These are phyloP conservation scores for Aspergillus novoparasiticus DNA, from an alignment of 2,329 filamentous ascomycete species.

Conservation along the genomic window DNA sequence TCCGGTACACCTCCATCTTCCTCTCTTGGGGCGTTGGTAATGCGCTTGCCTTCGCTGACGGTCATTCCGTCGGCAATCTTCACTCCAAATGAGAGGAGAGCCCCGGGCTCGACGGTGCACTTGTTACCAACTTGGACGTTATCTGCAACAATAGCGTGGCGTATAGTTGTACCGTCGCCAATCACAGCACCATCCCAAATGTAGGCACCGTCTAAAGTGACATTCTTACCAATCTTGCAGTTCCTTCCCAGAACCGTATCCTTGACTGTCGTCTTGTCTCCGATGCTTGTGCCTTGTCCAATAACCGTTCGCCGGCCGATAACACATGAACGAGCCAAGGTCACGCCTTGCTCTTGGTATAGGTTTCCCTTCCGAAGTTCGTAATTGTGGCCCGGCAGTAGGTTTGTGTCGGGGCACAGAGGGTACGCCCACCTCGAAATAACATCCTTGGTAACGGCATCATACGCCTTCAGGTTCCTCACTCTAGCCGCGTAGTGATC, in stretches of 20 bases:
- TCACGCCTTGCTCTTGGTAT: constrained; percentile 78
- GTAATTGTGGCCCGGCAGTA: constrained; percentile 77
- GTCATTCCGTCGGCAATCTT: constrained; percentile 65
- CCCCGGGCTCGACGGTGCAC: constrained; percentile 70
- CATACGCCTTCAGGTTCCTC: constrained; percentile 84
- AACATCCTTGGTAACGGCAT: constrained; percentile 85
- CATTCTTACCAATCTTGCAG: constrained; percentile 85
- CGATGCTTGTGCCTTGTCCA: constrained; percentile 74
- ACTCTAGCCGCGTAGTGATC: constrained; percentile 86
- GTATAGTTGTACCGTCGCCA: constrained; percentile 71
- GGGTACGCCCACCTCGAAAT: constrained; percentile 85
- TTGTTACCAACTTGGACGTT: constrained; percentile 70
- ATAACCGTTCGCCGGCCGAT: constrained; percentile 72
- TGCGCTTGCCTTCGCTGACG: constrained; percentile 43
- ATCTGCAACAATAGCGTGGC: constrained; percentile 75
- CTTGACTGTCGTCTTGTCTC: constrained; percentile 67
- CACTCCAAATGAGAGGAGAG: constrained; percentile 78
- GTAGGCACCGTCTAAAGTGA: constrained; percentile 75
- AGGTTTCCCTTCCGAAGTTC: constrained; percentile 68
- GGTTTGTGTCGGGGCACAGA: constrained; percentile 84
- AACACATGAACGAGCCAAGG: constrained; percentile 70
- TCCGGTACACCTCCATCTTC: constrained; percentile 45
- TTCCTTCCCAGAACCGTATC: constrained; percentile 81
- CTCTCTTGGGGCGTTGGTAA: constrained; percentile 50
- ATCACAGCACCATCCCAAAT: constrained; percentile 85